Percentiles rank a stretch among this genome's conserved stretches.
phyloP scores from a whole-genome alignment of 2,329 filamentous ascomycete genomes.

The Trichoderma polysporum region DNA sequence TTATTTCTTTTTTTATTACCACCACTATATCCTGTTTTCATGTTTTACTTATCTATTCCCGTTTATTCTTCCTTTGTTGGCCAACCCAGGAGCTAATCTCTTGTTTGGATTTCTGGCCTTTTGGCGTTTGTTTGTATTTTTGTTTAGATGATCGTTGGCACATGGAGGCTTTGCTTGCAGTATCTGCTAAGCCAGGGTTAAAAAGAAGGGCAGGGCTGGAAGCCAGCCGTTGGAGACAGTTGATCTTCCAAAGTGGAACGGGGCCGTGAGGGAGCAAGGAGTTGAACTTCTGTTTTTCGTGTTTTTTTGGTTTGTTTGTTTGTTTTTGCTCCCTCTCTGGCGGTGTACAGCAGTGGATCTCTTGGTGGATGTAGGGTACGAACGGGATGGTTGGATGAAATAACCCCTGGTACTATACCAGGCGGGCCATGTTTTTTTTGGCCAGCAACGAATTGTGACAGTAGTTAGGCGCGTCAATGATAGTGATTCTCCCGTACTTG shows the following conservation, averaged over 20 bases:
- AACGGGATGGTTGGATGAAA: constrained; percentile 19
- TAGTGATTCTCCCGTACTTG: constrained; percentile 3
- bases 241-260: constrained; percentile 6
- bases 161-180: not conserved
- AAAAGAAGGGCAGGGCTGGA: not conserved
- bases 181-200: constrained; percentile 1
- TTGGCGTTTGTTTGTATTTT: constrained; percentile 12
- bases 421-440: not conserved
- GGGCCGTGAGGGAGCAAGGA: constrained; percentile 11
- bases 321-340: constrained; percentile 3
- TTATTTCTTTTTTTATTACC: constrained; percentile 13
- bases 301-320: not conserved
- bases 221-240: not conserved
- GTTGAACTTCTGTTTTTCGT: not conserved
- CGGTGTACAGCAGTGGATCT: constrained; percentile 20
- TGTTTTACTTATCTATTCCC: constrained; percentile 3
- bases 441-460: constrained; percentile 11
- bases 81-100: not conserved
- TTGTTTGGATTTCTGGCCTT: constrained; percentile 15
- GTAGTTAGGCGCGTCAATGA: constrained; percentile 20
- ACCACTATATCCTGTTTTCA: constrained; percentile 6
- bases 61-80: not conserved
- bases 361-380: constrained; percentile 9
- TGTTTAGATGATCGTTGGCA: constrained; percentile 1
- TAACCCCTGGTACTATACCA: not conserved